Evolutionary conservation across 805 yeast genomes (phyloP), one percentile per base, ranked within the genome.

Genomic region (Phaffomyces thermotolerans): DNA sequence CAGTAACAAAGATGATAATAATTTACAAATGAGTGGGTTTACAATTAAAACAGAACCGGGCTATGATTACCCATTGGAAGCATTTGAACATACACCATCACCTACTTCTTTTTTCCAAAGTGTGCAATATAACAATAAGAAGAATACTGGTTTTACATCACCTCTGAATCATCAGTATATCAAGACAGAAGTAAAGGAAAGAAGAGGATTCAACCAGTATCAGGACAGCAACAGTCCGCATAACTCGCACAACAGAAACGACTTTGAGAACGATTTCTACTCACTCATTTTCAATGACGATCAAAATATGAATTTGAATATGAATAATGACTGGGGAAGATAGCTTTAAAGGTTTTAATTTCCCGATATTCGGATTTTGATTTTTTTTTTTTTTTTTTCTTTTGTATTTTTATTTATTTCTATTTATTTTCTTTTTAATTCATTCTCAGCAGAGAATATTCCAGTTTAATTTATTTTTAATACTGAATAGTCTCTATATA

Each of bases 241-340:
- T 8, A 34, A 14, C n/a, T 31, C 40, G 15, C 12, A 22, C 4
- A 29, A 23, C 20, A 39, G 36, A 34, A 27, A 27, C 13, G 39
- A 35, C 27, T 34, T 33, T 32, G 32, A 38, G 36, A 23, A 62
- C 35, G 76, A 72, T 49, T 67, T 71, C 40, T 71, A 72, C 46
- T 66, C 73, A 1, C 51, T 71, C 52, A 67, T 72, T n/a, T 68
- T 69, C 52, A 73, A 69, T 48, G 75, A 69, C 36, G 71, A 65
- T 20, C 46, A 48, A n/a, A 34, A 29, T 9, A 36, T 43, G 30
- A 32, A 14, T 34, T 18, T 18, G 18, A 20, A 20, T 20, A 20
- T 20, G 22, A 20, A 20, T 20, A 20, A 5, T 20, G 22, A 27
- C 12, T 17, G 18, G 33, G 15, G 29, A 27, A 27, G 29, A 27